A percentile compares a stretch with the other conserved stretches of the same genome.
phyloP scores from a whole-genome alignment of 2,329 filamentous ascomycete species.

The Zopfia rhizophila region DNA sequence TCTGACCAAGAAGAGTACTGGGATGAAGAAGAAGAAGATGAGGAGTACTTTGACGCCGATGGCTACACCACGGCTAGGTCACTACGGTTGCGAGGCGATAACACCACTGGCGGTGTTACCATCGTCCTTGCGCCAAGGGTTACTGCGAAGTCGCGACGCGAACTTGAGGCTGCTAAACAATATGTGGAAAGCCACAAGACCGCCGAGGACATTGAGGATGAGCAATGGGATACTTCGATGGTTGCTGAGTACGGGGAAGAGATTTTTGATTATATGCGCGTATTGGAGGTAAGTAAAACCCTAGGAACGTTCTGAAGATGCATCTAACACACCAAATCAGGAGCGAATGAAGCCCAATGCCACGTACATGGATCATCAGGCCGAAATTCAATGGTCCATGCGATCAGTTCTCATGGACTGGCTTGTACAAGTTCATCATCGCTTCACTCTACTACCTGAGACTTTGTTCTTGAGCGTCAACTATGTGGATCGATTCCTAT shows the following conservation, averaged over 20 bases:
- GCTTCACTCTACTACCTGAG: constrained; percentile 91
- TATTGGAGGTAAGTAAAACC: constrained; percentile 76
- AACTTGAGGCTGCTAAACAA: constrained; percentile 74
- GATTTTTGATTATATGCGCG: constrained; percentile 91
- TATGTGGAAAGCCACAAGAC: constrained; percentile 74
- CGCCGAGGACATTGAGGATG: constrained; percentile 83
- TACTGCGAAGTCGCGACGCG: constrained; percentile 74
- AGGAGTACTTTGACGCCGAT: constrained; percentile 78
- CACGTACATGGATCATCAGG: constrained; percentile 96
- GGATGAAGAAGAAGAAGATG: constrained; percentile 77
- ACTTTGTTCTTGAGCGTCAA: constrained; percentile 96
- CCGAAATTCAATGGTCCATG: constrained; percentile 99
- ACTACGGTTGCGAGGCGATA: constrained; percentile 78
- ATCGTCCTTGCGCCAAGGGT: constrained; percentile 77
- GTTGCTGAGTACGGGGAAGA: constrained; percentile 96
- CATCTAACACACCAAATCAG: constrained; percentile 45
- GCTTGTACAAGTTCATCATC: constrained; percentile 94
- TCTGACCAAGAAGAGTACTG: constrained; percentile 75
- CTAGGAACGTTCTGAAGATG: not conserved
- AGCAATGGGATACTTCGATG: constrained; percentile 95
- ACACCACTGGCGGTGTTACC: constrained; percentile 73
- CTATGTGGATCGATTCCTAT: constrained; percentile 96
- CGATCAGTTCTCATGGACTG: constrained; percentile 97
- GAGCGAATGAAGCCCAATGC: constrained; percentile 85
- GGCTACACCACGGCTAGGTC: constrained; percentile 81